phyloP scores from a whole-genome alignment of 2,329 filamentous ascomycete genomes.

The Aspergillus japonicus region DNA sequence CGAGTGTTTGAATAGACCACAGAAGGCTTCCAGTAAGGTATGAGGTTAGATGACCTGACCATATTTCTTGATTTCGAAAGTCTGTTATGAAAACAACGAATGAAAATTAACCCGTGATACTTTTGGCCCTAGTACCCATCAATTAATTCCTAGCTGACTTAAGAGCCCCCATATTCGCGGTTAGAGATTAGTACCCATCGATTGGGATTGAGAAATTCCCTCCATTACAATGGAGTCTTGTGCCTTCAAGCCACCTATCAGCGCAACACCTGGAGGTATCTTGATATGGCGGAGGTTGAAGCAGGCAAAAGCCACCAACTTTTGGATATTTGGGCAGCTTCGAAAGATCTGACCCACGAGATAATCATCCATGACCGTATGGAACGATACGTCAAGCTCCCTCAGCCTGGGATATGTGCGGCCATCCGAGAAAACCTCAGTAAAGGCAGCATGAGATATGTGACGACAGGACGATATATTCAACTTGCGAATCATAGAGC shows the following conservation, averaged over 20 bases:
- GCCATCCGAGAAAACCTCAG: conserved; percentile 66
- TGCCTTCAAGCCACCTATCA: conserved; percentile 60
- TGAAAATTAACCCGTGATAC: too few relatives aligned
- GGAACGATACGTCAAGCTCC: conserved; percentile 74
- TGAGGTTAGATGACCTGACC: too few relatives aligned
- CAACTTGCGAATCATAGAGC: conserved; percentile 61
- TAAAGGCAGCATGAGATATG: conserved; percentile 70
- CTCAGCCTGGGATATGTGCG: conserved; percentile 66
- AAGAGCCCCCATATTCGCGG: background rate
- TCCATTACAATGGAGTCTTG: conserved; percentile 53
- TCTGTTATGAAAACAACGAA: too few relatives aligned
- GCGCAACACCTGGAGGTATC: conserved; percentile 57
- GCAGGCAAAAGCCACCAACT: conserved; percentile 63
- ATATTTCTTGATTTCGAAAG: too few relatives aligned
- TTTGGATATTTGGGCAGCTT: conserved; percentile 49
- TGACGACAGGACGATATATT: conserved; percentile 84
- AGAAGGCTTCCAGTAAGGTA: too few relatives aligned
- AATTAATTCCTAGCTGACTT: background rate
- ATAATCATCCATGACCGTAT: conserved; percentile 46
- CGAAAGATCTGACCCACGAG: conserved; percentile 46
- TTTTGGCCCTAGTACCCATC: too few relatives aligned
- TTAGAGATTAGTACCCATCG: background rate
- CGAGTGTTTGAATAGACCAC: too few relatives aligned
- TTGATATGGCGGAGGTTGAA: conserved; percentile 58
- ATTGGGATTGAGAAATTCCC: conserved; percentile 14